Evolutionary conservation across 768 basidiomycete species (phyloP), one percentile per base, ranked within the genome.

Genomic region (Scleroderma bovista): DNA sequence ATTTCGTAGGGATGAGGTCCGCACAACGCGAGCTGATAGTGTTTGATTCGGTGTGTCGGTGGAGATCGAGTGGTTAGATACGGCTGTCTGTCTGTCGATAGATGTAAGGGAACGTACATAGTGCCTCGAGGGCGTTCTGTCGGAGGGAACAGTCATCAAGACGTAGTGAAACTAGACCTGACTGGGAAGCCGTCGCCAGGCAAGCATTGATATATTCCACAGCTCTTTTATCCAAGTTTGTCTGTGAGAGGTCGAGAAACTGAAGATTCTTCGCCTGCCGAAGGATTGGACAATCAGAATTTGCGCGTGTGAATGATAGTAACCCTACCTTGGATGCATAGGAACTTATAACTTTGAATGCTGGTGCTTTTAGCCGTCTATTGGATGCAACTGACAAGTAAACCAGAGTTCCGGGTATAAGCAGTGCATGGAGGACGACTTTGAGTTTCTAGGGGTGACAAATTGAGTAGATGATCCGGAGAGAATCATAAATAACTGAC

Each of bases 181-280:
- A 63, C 54, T 50, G 63, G 22, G 47, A 60, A 10, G 66, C 57
- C 10, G 67, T 61, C 2, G 77, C 66, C 16, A 96, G 71, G 2
- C 86, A 83, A 22, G 77, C 77, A 0, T 88, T 82, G 40, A 98
- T 76, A 55, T 83, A 87, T 44, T 97, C 94, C 15, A 92, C 75
- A 0, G 87, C 76, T 63, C 83, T 86, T 65, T 88, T 91, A 63
- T 97, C 95, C 52, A 96, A 67, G 2, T 72, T 64, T 54, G 88
- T 96, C 51, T 91, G 88, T 3, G 92, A 93, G 22, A 99, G 68
- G 64, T 99, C 94, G 31, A 97, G 77, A 68, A 93, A 96, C 52
- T 88, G 84, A 9, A 97, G 69, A 46, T 68, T 77, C 57, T 79
- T 80, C 12, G 92, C 83, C 88, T 94, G 46, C 5, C 1, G 24